Evolutionary conservation across 495 filamentous ascomycete species (phyloP).

Genomic region (Penicillium angulare): DNA sequence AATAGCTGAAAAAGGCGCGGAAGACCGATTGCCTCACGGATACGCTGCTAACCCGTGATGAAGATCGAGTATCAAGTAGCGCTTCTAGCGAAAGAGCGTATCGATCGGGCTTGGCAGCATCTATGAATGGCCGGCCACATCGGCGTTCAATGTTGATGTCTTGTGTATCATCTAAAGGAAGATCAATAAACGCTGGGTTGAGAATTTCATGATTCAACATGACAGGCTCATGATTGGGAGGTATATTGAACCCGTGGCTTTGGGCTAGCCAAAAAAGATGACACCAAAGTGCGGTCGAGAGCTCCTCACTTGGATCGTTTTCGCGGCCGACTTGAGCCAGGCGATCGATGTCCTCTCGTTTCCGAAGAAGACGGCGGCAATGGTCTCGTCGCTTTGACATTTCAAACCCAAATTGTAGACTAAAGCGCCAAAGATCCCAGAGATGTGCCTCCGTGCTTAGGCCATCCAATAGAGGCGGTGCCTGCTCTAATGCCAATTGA

Average conservation of each 20-base stretch:
- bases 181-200: not conserved
- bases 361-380: conserved; percentile 3
- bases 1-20: too few relatives aligned
- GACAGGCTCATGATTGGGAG: too few relatives aligned
- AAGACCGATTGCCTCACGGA: not conserved
- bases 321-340: not conserved
- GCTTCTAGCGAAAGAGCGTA: conserved; percentile 3
- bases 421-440: conserved; percentile 13
- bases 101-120: conserved; percentile 6
- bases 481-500: not conserved
- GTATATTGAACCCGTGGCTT: not conserved
- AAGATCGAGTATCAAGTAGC: too few relatives aligned
- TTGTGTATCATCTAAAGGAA: not conserved
- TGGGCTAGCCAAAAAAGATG: not conserved
- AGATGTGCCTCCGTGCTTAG: not conserved
- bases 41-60: too few relatives aligned
- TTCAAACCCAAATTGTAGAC: conserved; percentile 11
- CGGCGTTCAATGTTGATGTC: conserved; percentile 6
- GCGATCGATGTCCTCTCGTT: not conserved
- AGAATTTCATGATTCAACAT: not conserved
- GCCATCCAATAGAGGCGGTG: too few relatives aligned
- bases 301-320: not conserved
- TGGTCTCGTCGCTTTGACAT: conserved; percentile 6
- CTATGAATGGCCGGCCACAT: conserved; percentile 8
- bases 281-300: not conserved